phyloP scores from a whole-genome alignment of 2,329 filamentous ascomycete species.

The Conoideocrella luteorostrata region DNA sequence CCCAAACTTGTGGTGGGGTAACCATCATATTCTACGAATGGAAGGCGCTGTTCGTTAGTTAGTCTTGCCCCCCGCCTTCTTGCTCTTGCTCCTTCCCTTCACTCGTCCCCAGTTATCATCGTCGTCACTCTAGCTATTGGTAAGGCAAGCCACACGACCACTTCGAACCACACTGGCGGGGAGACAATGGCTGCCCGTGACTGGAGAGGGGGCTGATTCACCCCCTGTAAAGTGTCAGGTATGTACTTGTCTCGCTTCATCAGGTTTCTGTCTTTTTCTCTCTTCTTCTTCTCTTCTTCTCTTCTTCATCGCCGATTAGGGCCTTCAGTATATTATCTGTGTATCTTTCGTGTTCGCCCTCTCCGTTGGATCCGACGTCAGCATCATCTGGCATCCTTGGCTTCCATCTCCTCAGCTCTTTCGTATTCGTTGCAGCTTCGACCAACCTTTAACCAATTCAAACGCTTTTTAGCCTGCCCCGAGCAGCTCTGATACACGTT shows the following conservation, averaged over 20 bases:
- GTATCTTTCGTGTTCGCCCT: neutral
- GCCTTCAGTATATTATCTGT: neutral
- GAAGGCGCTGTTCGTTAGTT: conserved; percentile 5
- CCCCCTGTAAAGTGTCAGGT: conserved; percentile 2
- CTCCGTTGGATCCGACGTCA: neutral
- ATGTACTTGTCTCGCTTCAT: conserved; percentile 1
- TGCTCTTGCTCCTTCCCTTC: neutral
- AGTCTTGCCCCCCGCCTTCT: neutral
- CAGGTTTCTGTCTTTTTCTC: conserved; percentile 2
- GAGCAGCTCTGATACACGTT: conserved; percentile 24
- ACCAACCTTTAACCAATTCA: conserved; percentile 9
- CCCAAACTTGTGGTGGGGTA: neutral
- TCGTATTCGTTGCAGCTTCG: neutral
- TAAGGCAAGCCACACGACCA: conserved; percentile 2
- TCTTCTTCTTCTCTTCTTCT: neutral
- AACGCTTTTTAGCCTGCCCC: conserved; percentile 6
- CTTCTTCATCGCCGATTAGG: conserved; percentile 2
- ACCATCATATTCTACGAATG: neutral
- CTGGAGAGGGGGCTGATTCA: neutral
- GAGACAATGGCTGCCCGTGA: conserved; percentile 1
- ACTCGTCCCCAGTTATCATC: neutral
- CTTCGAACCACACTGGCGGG: neutral
- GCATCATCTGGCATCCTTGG: neutral
- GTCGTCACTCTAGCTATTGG: neutral
- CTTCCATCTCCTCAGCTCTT: neutral